Base-by-base conservation (phyloP, 1,284 basidiomycete species). In the Ustilago crameri region DNA sequence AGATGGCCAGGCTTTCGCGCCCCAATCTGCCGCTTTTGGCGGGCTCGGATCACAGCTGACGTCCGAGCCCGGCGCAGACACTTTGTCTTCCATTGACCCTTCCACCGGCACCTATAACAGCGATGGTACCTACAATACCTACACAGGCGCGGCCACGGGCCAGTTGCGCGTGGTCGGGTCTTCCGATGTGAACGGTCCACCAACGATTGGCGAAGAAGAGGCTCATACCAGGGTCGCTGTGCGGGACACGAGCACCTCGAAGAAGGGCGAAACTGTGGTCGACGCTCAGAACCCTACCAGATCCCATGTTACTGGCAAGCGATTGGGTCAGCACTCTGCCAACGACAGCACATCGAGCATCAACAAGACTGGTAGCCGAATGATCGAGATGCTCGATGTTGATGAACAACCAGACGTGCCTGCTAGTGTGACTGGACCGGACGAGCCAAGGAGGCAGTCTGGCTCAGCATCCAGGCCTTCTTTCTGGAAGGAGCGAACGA, bases 401-500 rank as follows among this genome's bases (percentile, higher is more conserved):
- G 51, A 59, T 7, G 63, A 60, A 44, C 64, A 56, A 27, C 56
- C 63, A 0, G 10, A 47, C 1, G 51, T 59, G 17, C 62, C 62
- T 12, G 38, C 45, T 20, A 58, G 47, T 9, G 55, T 65, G 47
- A 55, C 63, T 30, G 63, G 52, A n/a, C 48, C 40, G 5, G 57
- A 55, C 20, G 51, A 56, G 50, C 51, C 51, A 27, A 15, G 23
- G 26, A 59, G 52, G 40, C 57, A 44, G 27, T 27, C 49, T 14
- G 32, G 48, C 2, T 30, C 52, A n/a, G 44, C 63, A 10, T 27
- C 52, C 9, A 48, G 62, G 43, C 62, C 62, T 4, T 44, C 56
- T 5, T 65, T 65, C 44, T 65, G 62, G 62, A 65, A 65, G 51
- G 62, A 65, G 43, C 62, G 62, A 27, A 65, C 38, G 48, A 55